phyloP scores from a whole-genome alignment of 2,329 filamentous ascomycete genomes.

The Magnaporthales sp. region DNA sequence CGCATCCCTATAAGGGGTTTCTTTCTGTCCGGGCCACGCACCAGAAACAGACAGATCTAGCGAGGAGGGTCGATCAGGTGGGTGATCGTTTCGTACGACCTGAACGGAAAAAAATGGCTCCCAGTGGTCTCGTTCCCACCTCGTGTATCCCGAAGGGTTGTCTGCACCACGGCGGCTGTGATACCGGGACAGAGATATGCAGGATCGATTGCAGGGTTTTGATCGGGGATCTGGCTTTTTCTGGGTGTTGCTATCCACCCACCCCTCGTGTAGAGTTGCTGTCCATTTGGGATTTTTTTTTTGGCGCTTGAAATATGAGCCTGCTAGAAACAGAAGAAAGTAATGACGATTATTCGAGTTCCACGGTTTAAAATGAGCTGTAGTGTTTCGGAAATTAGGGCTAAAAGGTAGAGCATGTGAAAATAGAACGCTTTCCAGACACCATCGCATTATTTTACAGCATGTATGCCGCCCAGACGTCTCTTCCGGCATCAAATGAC shows the following conservation, averaged over 20 bases:
- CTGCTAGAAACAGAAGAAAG: background rate
- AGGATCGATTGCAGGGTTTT: background rate
- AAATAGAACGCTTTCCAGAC: background rate
- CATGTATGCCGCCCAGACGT: background rate
- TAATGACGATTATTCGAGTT: background rate
- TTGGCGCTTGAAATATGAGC: background rate
- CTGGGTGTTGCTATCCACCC: background rate
- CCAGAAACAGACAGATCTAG: background rate
- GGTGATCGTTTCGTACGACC: background rate
- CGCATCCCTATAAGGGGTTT: background rate
- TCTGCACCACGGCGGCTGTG: background rate
- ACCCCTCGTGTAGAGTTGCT: background rate
- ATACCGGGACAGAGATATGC: background rate
- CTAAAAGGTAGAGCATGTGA: background rate
- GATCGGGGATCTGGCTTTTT: background rate
- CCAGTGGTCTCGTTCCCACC: background rate
- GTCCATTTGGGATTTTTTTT: too few relatives aligned
- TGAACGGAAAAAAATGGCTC: background rate
- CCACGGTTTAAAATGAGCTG: background rate
- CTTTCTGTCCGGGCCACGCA: background rate
- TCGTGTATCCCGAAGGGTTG: background rate
- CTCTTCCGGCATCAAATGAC: conserved; percentile 42
- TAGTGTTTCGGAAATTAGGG: background rate
- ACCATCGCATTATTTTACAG: background rate
- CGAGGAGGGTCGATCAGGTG: background rate